Evolutionary conservation across 495 filamentous ascomycete species (phyloP).

Genomic region (Neurospora terricola): DNA sequence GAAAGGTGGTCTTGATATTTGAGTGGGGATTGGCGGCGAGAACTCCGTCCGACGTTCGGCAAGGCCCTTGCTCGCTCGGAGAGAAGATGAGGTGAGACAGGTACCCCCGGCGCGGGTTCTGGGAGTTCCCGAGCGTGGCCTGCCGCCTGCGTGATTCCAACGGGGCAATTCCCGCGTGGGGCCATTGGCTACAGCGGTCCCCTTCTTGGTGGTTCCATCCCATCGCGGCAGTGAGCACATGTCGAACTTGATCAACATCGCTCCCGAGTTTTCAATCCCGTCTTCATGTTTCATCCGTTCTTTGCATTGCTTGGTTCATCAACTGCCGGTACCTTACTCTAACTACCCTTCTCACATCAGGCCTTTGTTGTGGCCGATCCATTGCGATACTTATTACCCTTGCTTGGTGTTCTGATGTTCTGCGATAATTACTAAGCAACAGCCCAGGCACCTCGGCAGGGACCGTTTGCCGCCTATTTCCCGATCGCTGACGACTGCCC

Average conservation of each 20-base stretch:
- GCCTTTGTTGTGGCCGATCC: background rate
- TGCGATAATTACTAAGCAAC: background rate
- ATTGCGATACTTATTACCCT: background rate
- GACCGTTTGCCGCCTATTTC: background rate
- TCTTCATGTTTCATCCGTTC: background rate
- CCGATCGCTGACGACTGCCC: background rate
- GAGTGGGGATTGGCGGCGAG: background rate
- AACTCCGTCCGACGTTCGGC: background rate
- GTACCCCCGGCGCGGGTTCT: background rate
- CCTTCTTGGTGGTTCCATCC: background rate
- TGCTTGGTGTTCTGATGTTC: background rate
- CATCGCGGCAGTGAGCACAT: background rate
- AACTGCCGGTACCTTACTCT: background rate
- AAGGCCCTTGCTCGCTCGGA: background rate
- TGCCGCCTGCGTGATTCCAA: no score
- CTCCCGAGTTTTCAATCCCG: background rate
- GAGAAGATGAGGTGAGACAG: background rate
- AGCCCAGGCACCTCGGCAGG: background rate
- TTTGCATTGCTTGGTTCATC: background rate
- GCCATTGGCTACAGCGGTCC: background rate
- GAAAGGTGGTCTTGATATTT: background rate
- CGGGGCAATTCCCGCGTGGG: background rate
- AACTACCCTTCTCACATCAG: background rate
- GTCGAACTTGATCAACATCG: background rate
- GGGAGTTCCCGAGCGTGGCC: background rate